These are phyloP conservation scores for Capronia americana DNA, from an alignment of 2,329 filamentous ascomycete species.

Conservation along the genomic window DNA sequence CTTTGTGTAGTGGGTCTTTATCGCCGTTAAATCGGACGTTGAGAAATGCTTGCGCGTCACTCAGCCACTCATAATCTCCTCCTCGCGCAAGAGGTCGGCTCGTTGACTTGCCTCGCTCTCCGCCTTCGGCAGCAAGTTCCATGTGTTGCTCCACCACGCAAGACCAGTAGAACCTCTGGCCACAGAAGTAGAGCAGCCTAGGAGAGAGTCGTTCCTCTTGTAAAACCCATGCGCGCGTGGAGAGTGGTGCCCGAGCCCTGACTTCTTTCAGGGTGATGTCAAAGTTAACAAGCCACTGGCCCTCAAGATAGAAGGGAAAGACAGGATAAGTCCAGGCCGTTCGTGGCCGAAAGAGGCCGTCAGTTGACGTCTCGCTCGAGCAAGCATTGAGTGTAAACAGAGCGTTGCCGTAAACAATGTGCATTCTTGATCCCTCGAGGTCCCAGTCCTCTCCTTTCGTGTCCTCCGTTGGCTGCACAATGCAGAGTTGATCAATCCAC, in stretches of 20 bases:
- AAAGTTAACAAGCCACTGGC: slow-evolving; percentile 13
- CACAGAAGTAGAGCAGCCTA: slow-evolving; percentile 9
- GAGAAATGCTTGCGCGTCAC: slow-evolving; percentile 9
- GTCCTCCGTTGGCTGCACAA: neutral
- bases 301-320: slow-evolving; percentile 13
- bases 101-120: neutral
- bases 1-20: neutral
- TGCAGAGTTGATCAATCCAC: slow-evolving; percentile 16
- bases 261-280: slow-evolving; percentile 18
- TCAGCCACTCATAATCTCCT: slow-evolving; percentile 9
- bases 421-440: slow-evolving; percentile 16
- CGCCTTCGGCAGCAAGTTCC: neutral
- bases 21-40: neutral
- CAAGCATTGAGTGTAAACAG: slow-evolving; percentile 10
- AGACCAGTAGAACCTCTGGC: slow-evolving; percentile 21
- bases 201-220: slow-evolving; percentile 19
- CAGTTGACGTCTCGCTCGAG: slow-evolving; percentile 7
- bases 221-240: slow-evolving; percentile 9
- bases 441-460: slow-evolving; percentile 12
- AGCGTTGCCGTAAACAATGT: slow-evolving; percentile 16
- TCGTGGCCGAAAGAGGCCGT: slow-evolving; percentile 2
- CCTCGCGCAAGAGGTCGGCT: neutral
- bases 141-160: slow-evolving; percentile 12
- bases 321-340: slow-evolving; percentile 11
- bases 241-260: slow-evolving; percentile 11